These are phyloP conservation scores for Suhomyces anneliseae DNA, from an alignment of 1,139 yeast species.

Conservation along the genomic window DNA sequence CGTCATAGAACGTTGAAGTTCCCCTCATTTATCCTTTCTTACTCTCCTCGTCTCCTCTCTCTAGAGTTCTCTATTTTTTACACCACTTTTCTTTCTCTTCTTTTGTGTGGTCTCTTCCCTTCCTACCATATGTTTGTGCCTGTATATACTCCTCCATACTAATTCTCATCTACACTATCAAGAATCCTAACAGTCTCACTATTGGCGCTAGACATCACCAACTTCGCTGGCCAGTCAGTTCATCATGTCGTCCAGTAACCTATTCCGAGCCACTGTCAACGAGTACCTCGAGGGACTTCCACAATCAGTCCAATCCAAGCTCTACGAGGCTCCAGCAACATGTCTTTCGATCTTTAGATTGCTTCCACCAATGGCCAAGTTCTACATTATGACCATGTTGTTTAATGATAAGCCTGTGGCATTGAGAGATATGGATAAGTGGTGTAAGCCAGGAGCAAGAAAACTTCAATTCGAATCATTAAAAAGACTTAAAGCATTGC, in stretches of 20 bases:
- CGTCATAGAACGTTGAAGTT: too few species aligned
- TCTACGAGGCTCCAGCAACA: conserved; percentile 84
- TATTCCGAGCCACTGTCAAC: conserved; percentile 75
- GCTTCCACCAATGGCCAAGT: conserved; percentile 85
- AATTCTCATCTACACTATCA: too few species aligned
- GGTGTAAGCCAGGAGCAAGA: conserved; percentile 64
- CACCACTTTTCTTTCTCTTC: too few species aligned
- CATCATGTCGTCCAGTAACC: conserved; percentile 39
- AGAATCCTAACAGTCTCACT: too few species aligned
- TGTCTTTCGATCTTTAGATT: conserved; percentile 88
- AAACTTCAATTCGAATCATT: conserved; percentile 72
- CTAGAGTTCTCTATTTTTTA: too few species aligned
- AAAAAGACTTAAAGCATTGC: conserved; percentile 72
- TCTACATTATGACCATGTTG: conserved; percentile 82
- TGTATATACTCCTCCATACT: too few species aligned
- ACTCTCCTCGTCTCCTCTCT: too few species aligned
- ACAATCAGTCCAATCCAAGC: conserved; percentile 72
- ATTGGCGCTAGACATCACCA: neutral
- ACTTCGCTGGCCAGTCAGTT: neutral
- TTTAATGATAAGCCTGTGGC: conserved; percentile 77
- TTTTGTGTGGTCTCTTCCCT: too few species aligned
- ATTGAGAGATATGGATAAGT: conserved; percentile 65
- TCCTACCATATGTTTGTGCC: too few species aligned
- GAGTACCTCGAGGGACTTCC: conserved; percentile 90
- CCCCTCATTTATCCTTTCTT: too few species aligned